These are phyloP conservation scores for Cordyceps pruinosa DNA, from an alignment of 2,329 filamentous ascomycete species.

Conservation along the genomic window DNA sequence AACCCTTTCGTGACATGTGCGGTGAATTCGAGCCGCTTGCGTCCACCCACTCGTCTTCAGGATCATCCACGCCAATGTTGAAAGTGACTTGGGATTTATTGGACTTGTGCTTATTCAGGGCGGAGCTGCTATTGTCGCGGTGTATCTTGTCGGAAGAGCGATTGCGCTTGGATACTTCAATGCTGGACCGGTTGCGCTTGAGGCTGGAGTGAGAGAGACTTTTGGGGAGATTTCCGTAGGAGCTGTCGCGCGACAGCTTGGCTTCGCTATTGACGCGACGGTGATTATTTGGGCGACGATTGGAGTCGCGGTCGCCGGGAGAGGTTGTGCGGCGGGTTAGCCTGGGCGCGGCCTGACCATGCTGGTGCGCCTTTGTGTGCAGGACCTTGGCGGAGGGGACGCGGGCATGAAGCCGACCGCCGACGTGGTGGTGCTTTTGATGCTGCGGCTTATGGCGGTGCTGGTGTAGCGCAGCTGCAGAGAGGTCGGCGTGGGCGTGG, in stretches of 20 bases:
- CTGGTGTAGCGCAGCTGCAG: neutral
- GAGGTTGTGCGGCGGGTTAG: constrained; percentile 12
- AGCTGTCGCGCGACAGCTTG: constrained; percentile 40
- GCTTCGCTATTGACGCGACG: constrained; percentile 45
- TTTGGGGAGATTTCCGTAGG: constrained; percentile 42
- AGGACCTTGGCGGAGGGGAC: constrained; percentile 41
- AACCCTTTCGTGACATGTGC: constrained; percentile 40
- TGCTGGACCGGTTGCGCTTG: constrained; percentile 55
- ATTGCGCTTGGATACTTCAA: constrained; percentile 45
- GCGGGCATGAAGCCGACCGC: constrained; percentile 36
- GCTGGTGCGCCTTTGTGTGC: constrained; percentile 27
- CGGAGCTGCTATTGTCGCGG: constrained; percentile 44
- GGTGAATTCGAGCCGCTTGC: constrained; percentile 58
- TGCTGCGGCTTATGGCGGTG: constrained; percentile 25
- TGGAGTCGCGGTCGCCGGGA: constrained; percentile 13
- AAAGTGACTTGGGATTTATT: constrained; percentile 53
- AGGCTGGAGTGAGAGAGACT: constrained; percentile 48
- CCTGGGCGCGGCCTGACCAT: constrained; percentile 12
- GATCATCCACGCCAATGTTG: constrained; percentile 48
- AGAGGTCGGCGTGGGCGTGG: constrained; percentile 27
- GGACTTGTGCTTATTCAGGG: constrained; percentile 34
- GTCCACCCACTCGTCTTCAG: constrained; percentile 59
- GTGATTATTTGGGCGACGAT: constrained; percentile 26
- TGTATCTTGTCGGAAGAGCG: constrained; percentile 48
- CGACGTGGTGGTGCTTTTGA: constrained; percentile 31